These are phyloP conservation scores for Venturia aucupariae DNA, from an alignment of 2,329 filamentous ascomycete genomes.

Conservation along the genomic window DNA sequence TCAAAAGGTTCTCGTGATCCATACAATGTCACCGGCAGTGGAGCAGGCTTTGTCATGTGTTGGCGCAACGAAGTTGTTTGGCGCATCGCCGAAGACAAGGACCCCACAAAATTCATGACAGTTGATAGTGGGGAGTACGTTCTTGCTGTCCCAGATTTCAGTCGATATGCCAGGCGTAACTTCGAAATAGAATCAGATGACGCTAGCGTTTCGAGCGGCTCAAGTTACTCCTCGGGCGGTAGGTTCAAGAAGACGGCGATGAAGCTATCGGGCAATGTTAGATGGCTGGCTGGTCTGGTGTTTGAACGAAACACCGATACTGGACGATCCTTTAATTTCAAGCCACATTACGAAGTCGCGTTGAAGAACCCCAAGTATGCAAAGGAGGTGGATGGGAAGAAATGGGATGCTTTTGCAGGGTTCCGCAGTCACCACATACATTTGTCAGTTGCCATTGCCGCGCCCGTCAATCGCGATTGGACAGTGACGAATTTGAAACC, in stretches of 20 bases:
- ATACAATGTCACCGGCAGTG: conserved; percentile 84
- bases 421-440: conserved; percentile 97
- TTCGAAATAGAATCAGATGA: conserved; percentile 43
- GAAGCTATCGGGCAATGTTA: conserved; percentile 94
- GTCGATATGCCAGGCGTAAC: conserved; percentile 69
- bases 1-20: conserved; percentile 65
- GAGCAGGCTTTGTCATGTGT: conserved; percentile 95
- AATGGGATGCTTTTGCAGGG: conserved; percentile 58
- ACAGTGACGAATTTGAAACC: conserved; percentile 61
- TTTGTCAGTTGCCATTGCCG: conserved; percentile 82
- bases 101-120: conserved; percentile 88
- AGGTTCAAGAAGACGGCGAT: conserved; percentile 94
- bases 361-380: conserved; percentile 72
- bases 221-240: conserved; percentile 57
- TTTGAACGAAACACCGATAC: conserved; percentile 77
- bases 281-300: conserved; percentile 82
- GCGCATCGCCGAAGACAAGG: conserved; percentile 73
- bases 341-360: conserved; percentile 83
- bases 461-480: conserved; percentile 83
- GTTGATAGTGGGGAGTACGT: conserved; percentile 95
- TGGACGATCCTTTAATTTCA: conserved; percentile 78
- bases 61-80: conserved; percentile 92
- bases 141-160: conserved; percentile 88
- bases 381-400: conserved; percentile 40
- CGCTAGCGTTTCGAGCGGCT: conserved; percentile 49